Evolutionary conservation across 2,329 filamentous ascomycete species (phyloP).

Genomic region (Cercospora berteroae): DNA sequence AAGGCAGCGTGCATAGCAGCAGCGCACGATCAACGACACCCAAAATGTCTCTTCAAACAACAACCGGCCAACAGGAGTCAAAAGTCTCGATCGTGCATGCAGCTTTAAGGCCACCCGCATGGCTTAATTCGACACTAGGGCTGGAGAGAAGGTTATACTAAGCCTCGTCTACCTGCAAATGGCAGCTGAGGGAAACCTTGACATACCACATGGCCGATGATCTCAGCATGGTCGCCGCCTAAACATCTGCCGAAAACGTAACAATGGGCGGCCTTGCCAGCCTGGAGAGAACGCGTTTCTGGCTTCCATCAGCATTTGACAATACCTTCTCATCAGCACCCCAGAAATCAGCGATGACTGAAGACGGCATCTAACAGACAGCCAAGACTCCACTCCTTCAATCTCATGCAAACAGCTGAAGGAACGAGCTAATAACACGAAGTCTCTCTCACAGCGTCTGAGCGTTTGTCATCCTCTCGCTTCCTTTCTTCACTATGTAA

Average conservation of each 20-base stretch:
- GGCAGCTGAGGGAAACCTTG: not conserved
- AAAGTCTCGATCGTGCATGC: not conserved
- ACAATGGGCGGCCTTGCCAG: not conserved
- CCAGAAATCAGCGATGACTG: not conserved
- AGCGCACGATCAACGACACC: not conserved
- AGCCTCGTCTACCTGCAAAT: not conserved
- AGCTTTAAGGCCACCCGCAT: not conserved
- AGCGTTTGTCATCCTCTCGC: not conserved
- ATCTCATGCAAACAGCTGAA: not conserved
- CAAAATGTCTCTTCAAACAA: not conserved
- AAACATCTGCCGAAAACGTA: not conserved
- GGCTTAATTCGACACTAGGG: not conserved
- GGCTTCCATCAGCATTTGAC: not conserved
- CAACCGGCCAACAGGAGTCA: not conserved
- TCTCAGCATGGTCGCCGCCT: not conserved
- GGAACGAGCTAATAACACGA: not conserved
- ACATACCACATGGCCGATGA: not conserved
- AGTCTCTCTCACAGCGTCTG: not conserved
- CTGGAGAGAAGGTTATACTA: not conserved
- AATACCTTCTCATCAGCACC: not conserved
- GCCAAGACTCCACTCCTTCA: not conserved
- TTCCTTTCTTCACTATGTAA: not conserved
- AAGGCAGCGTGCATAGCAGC: not conserved
- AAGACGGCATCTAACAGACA: too few species aligned
- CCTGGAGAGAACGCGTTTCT: not conserved